phyloP scores from a whole-genome alignment of 257 asterid species.

The Nicotiana noctiflora region DNA sequence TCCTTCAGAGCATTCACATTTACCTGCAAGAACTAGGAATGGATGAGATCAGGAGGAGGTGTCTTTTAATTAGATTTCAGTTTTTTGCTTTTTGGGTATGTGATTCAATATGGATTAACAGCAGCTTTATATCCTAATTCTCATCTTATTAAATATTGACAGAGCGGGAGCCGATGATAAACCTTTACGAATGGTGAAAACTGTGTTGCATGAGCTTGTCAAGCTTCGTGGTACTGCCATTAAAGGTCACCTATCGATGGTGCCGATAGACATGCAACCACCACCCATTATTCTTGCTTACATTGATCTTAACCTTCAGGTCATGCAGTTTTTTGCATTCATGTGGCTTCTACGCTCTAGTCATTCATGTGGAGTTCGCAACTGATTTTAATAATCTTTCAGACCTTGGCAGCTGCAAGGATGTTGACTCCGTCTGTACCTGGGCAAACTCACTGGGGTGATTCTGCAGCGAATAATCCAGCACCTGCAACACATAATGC shows the following conservation, averaged over 20 bases:
- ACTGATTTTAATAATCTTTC: constrained; percentile 17
- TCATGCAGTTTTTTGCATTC: constrained; percentile 11
- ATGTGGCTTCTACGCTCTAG: neutral
- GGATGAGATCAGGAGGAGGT: constrained; percentile 98
- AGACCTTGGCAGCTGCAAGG: constrained; percentile 99
- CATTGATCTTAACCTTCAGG: constrained; percentile 99
- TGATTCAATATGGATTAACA: neutral
- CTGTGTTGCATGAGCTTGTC: constrained; percentile 97
- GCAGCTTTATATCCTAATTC: constrained; percentile 3
- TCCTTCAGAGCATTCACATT: constrained; percentile 93
- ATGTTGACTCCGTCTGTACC: constrained; percentile 96
- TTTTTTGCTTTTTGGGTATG: constrained; percentile 8
- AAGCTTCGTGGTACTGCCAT: constrained; percentile 98
- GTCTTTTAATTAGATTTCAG: neutral
- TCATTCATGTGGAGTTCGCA: neutral
- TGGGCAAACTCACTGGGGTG: constrained; percentile 97
- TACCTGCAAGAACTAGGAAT: constrained; percentile 94
- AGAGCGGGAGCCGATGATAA: constrained; percentile 99
- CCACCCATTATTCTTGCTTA: constrained; percentile 97
- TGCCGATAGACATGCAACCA: constrained; percentile 96
- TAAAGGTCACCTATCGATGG: constrained; percentile 97
- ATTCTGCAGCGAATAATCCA: constrained; percentile 70
- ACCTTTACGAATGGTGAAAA: constrained; percentile 98
- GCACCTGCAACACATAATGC: constrained; percentile 81
- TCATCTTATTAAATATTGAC: constrained; percentile 13